Evolutionary conservation across 805 yeast genomes (phyloP).

Genomic region (Yamadazyma ubonensis): DNA sequence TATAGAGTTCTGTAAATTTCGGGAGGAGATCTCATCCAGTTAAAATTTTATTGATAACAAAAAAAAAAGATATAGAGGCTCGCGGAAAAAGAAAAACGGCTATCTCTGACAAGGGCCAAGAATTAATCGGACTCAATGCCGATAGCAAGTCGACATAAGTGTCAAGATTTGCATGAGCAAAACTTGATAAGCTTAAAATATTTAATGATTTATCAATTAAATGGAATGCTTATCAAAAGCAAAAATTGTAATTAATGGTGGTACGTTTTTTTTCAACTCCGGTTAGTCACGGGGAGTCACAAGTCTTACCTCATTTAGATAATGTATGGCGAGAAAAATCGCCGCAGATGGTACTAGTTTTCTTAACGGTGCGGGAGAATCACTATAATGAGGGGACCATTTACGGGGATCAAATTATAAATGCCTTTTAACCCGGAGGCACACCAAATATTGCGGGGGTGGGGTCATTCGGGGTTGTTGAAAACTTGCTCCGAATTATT

Average conservation of each 20-base stretch:
- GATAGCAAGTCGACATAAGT: no score
- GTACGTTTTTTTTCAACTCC: background rate
- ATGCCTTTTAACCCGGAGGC: slow-evolving; percentile 3
- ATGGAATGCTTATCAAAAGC: no score
- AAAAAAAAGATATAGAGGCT: background rate
- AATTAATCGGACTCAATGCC: no score
- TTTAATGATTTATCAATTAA: no score
- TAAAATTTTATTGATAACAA: slow-evolving; percentile 4
- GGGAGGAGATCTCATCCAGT: slow-evolving; percentile 7
- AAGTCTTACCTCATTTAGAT: background rate
- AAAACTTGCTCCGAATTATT: background rate
- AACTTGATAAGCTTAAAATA: no score
- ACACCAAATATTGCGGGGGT: background rate
- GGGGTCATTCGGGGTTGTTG: background rate
- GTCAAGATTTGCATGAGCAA: no score
- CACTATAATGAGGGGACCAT: background rate
- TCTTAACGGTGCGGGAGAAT: background rate
- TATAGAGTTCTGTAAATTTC: slow-evolving; percentile 2
- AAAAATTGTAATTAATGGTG: no score
- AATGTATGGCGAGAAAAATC: background rate
- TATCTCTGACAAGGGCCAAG: background rate
- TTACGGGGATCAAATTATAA: background rate
- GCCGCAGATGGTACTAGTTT: background rate
- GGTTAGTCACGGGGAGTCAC: background rate
- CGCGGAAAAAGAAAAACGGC: slow-evolving; percentile 2